These are phyloP conservation scores for Metarhizium robertsii DNA, from an alignment of 2,329 filamentous ascomycete genomes.

Conservation along the genomic window DNA sequence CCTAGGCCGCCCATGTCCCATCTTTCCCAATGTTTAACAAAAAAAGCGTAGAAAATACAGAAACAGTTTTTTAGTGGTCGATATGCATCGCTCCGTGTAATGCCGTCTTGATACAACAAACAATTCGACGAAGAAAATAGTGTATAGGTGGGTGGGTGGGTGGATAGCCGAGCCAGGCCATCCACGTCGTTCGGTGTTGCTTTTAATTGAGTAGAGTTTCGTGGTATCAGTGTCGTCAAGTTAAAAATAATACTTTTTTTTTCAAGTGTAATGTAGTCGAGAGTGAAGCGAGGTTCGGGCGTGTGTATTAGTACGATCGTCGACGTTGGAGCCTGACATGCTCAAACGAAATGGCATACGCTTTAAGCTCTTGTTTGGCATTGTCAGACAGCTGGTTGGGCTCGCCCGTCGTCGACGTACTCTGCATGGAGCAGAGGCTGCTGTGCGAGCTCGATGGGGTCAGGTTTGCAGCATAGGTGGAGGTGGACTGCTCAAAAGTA, in stretches of 20 bases:
- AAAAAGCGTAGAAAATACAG: conserved; percentile 9
- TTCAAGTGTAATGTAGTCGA: conserved; percentile 1
- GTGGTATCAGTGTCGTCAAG: conserved; percentile 10
- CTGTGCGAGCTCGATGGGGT: conserved; percentile 73
- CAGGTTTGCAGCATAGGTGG: conserved; percentile 31
- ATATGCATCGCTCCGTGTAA: conserved; percentile 41
- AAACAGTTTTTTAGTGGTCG: conserved; percentile 26
- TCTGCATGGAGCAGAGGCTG: conserved; percentile 72
- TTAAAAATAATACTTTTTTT: conserved; percentile 1
- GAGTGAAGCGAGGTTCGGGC: not conserved
- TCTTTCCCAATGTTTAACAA: conserved; percentile 13
- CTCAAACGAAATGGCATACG: conserved; percentile 85
- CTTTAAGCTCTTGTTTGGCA: conserved; percentile 68
- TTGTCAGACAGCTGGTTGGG: conserved; percentile 58
- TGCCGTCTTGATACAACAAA: conserved; percentile 38
- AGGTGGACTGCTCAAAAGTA: conserved; percentile 15
- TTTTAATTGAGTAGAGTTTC: conserved; percentile 20
- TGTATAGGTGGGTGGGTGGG: conserved; percentile 9
- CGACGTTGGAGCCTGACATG: conserved; percentile 57
- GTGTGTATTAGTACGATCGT: conserved; percentile 39
- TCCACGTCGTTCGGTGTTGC: conserved; percentile 6
- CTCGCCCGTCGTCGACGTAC: conserved; percentile 46
- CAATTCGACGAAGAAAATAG: conserved; percentile 10
- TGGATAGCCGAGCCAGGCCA: conserved; percentile 10
- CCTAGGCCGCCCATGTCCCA: conserved; percentile 13